These are phyloP conservation scores for Gypsophila paniculata DNA, from an alignment of 179 eudicot genomes.

Conservation along the genomic window DNA sequence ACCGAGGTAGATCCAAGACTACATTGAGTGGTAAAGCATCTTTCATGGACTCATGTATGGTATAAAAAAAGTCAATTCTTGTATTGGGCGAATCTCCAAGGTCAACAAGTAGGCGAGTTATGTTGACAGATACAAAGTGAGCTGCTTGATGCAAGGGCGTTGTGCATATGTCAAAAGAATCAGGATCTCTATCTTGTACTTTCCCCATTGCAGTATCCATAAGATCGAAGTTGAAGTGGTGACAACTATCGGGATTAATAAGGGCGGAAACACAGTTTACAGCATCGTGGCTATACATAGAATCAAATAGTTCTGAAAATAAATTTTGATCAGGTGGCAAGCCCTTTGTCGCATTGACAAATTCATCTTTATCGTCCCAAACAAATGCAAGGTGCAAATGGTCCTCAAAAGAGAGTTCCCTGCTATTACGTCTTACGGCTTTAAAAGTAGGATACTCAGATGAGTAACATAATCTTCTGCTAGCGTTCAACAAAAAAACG, in stretches of 20 bases:
- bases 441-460: not conserved
- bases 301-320: not conserved
- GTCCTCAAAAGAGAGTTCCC: not conserved
- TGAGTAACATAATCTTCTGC: too few species aligned
- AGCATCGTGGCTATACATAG: not conserved
- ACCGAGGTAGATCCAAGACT: not conserved
- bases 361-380: constrained; percentile 1
- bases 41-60: not conserved
- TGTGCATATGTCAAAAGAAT: not conserved
- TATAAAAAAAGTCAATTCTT: not conserved
- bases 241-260: not conserved
- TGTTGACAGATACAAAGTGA: not conserved
- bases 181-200: not conserved
- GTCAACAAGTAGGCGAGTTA: not conserved
- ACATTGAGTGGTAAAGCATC: not conserved
- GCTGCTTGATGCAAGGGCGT: constrained; percentile 4
- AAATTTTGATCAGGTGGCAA: constrained; percentile 1
- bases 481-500: too few species aligned
- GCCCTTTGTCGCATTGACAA: not conserved
- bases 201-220: not conserved
- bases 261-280: constrained; percentile 1
- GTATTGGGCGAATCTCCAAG: constrained; percentile 1
- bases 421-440: not conserved
- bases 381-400: not conserved
- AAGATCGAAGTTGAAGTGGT: constrained; percentile 1